Conservation (phyloP, 1,139 yeast species). For the Geotrichum citri-aurantii region DNA sequence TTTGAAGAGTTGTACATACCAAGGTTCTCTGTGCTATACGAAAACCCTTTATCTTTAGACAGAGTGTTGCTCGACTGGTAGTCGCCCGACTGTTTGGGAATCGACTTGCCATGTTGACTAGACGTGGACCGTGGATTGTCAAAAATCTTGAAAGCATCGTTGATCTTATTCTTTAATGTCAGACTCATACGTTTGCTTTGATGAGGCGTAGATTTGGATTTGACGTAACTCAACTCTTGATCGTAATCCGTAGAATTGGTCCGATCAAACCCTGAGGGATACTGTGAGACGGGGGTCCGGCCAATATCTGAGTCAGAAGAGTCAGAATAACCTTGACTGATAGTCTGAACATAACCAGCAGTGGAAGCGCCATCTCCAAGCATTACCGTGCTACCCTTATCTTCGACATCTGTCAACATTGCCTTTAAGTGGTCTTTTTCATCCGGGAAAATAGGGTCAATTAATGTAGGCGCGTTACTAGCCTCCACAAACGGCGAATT, state of each 20-base stretch:
- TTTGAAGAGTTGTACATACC: slow-evolving; percentile 18
- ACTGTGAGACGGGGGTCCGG: not conserved
- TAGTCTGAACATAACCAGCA: slow-evolving; percentile 45
- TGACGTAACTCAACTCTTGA: slow-evolving; percentile 5
- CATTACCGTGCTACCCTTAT: slow-evolving; percentile 33
- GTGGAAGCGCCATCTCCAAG: slow-evolving; percentile 37
- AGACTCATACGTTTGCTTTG: slow-evolving; percentile 28
- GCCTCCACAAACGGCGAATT: slow-evolving; percentile 13
- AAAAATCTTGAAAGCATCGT: slow-evolving; percentile 34
- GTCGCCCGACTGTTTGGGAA: not conserved
- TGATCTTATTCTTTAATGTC: slow-evolving; percentile 27
- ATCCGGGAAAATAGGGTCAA: slow-evolving; percentile 21
- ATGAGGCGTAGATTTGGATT: slow-evolving; percentile 9
- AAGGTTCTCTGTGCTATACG: slow-evolving; percentile 24
- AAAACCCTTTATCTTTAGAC: slow-evolving; percentile 17
- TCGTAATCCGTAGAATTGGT: not conserved
- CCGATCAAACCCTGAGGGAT: not conserved
- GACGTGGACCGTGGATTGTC: slow-evolving; percentile 19
- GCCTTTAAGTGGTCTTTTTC: slow-evolving; percentile 32
- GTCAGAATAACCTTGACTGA: not conserved
- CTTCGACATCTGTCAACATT: slow-evolving; percentile 36
- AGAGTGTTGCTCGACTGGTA: not conserved
- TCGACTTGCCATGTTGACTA: slow-evolving; percentile 2
- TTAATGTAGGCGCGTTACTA: slow-evolving; percentile 18
- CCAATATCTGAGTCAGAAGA: not conserved